A percentile compares a stretch with the other conserved stretches of the same genome.
These are phyloP conservation scores for Coriaria nepalensis DNA, from an alignment of 306 rosid genomes.

Conservation along the genomic window DNA sequence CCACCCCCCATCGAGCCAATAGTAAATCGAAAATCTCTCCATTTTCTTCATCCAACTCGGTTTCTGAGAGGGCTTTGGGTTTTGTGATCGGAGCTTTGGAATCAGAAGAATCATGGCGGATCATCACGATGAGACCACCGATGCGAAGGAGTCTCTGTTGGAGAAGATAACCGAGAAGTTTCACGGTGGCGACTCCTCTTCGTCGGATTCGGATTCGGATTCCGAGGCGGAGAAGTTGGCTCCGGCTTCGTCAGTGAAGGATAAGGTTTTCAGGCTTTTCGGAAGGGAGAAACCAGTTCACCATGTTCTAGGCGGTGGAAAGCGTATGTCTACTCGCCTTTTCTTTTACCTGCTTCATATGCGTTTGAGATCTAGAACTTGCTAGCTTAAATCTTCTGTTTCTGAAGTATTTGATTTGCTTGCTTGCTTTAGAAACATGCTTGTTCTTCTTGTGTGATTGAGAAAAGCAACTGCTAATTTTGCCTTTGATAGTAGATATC, in stretches of 20 bases:
- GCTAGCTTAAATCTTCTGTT: too few species aligned
- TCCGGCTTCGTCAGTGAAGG: constrained; percentile 16
- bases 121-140: constrained; percentile 23
- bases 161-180: constrained; percentile 50
- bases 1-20: too few species aligned
- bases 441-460: too few species aligned
- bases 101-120: constrained; percentile 39
- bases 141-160: constrained; percentile 26
- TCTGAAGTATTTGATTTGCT: too few species aligned
- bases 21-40: too few species aligned
- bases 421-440: too few species aligned
- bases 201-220: constrained; percentile 38
- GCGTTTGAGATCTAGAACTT: too few species aligned
- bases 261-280: constrained; percentile 37
- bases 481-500: too few species aligned
- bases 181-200: constrained; percentile 27
- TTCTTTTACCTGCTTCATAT: not conserved
- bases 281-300: constrained; percentile 54
- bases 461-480: too few species aligned
- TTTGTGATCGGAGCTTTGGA: not conserved
- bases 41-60: too few species aligned
- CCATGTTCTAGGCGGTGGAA: constrained; percentile 63
- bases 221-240: constrained; percentile 18
- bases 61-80: too few species aligned
- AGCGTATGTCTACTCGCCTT: constrained; percentile 26